phyloP scores from a whole-genome alignment of 2,329 filamentous ascomycete species.

The Oidium heveae region DNA sequence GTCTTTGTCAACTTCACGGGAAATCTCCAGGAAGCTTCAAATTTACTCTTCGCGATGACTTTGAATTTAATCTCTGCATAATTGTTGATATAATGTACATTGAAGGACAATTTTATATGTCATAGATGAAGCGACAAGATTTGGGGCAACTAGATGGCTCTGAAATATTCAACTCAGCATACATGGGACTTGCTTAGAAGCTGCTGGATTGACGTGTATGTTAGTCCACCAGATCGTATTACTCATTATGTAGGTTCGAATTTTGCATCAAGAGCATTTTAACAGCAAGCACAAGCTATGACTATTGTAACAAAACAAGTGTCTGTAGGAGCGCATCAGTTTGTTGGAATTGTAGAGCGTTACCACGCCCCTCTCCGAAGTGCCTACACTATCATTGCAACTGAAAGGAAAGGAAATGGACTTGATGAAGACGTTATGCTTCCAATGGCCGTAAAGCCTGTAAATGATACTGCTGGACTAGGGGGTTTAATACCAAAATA shows the following conservation, averaged over 20 bases:
- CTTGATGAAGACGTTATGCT: background rate
- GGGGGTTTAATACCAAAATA: background rate
- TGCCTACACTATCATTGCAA: background rate
- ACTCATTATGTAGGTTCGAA: constrained; percentile 1
- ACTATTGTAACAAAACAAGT: background rate
- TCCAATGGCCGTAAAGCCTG: background rate
- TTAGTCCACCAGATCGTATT: constrained; percentile 1
- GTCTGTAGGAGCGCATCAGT: background rate
- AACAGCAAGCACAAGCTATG: background rate
- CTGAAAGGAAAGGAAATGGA: background rate
- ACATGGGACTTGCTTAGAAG: background rate
- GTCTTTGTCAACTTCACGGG: background rate
- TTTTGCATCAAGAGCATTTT: constrained; percentile 2
- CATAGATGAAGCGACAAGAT: constrained; percentile 1
- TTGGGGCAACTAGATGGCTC: too few relatives aligned
- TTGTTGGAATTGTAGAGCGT: constrained; percentile 1
- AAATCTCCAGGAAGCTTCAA: constrained; percentile 3
- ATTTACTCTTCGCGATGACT: background rate
- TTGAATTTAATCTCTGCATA: background rate
- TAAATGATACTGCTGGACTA: background rate
- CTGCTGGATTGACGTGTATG: constrained; percentile 2
- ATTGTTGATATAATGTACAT: background rate
- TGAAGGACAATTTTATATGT: background rate
- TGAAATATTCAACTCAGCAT: background rate
- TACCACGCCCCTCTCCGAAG: constrained; percentile 1